Base-by-base conservation (phyloP, 2,329 filamentous ascomycete genomes). In the Clarireedia homoeocarpa region DNA sequence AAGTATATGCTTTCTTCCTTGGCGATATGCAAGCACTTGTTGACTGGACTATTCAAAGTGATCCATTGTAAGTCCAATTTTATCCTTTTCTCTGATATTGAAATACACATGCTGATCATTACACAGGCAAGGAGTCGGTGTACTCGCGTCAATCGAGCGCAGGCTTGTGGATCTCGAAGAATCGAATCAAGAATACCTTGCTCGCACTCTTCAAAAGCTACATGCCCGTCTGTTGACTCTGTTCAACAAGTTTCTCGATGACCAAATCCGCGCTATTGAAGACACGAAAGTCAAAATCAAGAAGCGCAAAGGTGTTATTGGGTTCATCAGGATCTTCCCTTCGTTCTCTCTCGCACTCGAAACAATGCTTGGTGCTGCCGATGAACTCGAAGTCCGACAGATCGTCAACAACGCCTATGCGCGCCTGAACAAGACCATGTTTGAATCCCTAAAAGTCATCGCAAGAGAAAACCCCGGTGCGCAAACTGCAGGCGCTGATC, bases 241-340 rank as follows among this genome's bases (percentile, higher is more conserved):
- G 2, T 96, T 96, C 74, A 84, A 80, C 59, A 90, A 89, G 60
- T 96, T 97, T 65, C 84, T 97, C 7, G 92, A 97, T 63, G 90
- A 96, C 61, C 94, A 99, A 70, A 88, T 97, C 58, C 88, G 89
- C 26, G 91, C 91, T 5, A 96, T 97, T 61, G 94, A 97, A 72
- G 94, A 97, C 59, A 97, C 91, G 40, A 97, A 97, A 73, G 92
- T 99, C 71, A 96, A 96, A 76, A 91, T 96, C 73, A 96, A 96
- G 77, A 97, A 97, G 77, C 87, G 94, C 63, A 96, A 95, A 74
- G 92, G 94, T 10, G 89, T 99, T 56, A 96, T 97, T 65, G 85
- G 86, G 15, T 97, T 97, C 71, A 92, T 97, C 76, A 88, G 89
- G 61, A 86, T 92, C 42, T 97, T 97, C 76, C 94, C 92, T 0